Percentiles rank a stretch among this genome's conserved stretches.
These are phyloP conservation scores for Trypanosoma melophagium DNA, from an alignment of 208 protist genomes.

Conservation along the genomic window DNA sequence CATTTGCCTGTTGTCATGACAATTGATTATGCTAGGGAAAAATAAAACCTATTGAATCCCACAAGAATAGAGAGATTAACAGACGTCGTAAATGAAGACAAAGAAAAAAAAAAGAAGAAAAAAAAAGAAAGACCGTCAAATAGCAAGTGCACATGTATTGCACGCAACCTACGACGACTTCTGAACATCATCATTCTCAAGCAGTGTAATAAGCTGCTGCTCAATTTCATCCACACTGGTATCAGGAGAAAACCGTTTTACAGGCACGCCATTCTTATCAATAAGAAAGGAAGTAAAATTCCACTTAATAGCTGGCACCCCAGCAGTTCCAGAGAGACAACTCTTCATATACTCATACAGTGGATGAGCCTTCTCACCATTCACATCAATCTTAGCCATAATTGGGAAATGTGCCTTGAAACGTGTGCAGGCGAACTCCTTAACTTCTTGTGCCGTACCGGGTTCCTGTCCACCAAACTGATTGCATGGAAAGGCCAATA, in stretches of 20 bases:
- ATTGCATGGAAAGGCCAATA: slow-evolving; percentile 93
- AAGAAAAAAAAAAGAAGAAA: slow-evolving; percentile 8
- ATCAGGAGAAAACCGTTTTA: slow-evolving; percentile 64
- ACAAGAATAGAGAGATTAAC: neutral
- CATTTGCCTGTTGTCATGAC: neutral
- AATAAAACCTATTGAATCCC: neutral
- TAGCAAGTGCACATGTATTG: neutral
- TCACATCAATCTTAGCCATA: slow-evolving; percentile 91
- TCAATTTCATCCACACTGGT: slow-evolving; percentile 54
- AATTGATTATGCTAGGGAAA: neutral
- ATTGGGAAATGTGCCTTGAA: slow-evolving; percentile 86
- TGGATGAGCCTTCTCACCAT: slow-evolving; percentile 75
- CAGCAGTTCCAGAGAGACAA: slow-evolving; percentile 52
- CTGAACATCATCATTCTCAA: slow-evolving; percentile 15
- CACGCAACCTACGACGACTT: neutral
- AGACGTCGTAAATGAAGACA: neutral
- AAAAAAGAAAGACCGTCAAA: neutral
- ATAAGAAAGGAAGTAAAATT: slow-evolving; percentile 94
- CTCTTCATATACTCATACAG: slow-evolving; percentile 86
- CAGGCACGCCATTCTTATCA: slow-evolving; percentile 61
- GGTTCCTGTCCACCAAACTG: slow-evolving; percentile 89
- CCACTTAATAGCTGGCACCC: slow-evolving; percentile 86
- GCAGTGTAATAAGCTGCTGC: slow-evolving; percentile 42
- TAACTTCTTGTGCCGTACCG: slow-evolving; percentile 71
- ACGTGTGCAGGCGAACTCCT: slow-evolving; percentile 57